phyloP scores from a whole-genome alignment of 2,329 filamentous ascomycete species.

The Alternaria sp. region DNA sequence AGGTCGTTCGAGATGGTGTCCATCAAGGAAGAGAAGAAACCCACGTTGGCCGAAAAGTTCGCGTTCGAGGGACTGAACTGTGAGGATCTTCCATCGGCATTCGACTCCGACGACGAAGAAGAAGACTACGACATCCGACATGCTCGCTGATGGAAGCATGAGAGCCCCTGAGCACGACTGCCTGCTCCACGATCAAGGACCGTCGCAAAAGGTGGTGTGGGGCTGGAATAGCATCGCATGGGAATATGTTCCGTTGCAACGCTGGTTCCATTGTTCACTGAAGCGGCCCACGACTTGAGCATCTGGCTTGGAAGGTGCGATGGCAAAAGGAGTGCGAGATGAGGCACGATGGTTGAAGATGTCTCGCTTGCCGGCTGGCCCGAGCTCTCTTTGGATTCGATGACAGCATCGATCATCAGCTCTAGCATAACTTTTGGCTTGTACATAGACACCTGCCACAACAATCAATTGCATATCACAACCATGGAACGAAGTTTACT shows the following conservation, averaged over 20 bases:
- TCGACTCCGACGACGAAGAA: constrained; percentile 32
- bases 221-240: background rate
- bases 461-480: constrained; percentile 1
- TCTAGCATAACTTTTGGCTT: background rate
- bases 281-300: no score
- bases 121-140: constrained; percentile 2
- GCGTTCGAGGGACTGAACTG: constrained; percentile 13
- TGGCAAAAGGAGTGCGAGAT: background rate
- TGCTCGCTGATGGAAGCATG: background rate
- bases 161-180: background rate
- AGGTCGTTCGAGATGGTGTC: constrained; percentile 13
- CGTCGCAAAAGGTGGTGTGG: background rate
- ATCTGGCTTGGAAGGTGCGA: background rate
- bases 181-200: background rate
- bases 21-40: constrained; percentile 2
- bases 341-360: background rate
- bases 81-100: constrained; percentile 28
- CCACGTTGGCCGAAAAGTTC: constrained; percentile 7
- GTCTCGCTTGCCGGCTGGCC: background rate
- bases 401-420: constrained; percentile 11
- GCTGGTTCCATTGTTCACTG: background rate
- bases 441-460: background rate
- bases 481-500: constrained; percentile 25
- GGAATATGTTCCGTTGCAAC: background rate
- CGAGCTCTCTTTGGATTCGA: constrained; percentile 7